Percentiles rank a stretch among this genome's conserved stretches.
phyloP scores from a whole-genome alignment of 2,329 filamentous ascomycete species.

The Stachybotrys chlorohalonatus region DNA sequence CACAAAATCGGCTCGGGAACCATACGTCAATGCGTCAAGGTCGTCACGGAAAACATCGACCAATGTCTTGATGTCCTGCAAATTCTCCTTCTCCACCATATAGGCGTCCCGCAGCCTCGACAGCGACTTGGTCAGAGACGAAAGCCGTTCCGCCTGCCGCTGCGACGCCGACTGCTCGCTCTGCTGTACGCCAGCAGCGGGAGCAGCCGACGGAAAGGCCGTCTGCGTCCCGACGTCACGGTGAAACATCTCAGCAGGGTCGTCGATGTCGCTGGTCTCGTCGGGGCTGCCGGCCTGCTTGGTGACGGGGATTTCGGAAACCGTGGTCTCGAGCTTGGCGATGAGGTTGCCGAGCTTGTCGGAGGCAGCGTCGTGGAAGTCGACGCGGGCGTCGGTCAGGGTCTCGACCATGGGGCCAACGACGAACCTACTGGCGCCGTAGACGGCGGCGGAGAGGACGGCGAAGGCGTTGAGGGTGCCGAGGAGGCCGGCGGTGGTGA shows the following conservation, averaged over 20 bases:
- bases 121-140: constrained; percentile 31
- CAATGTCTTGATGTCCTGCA: constrained; percentile 41
- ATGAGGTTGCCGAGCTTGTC: constrained; percentile 36
- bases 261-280: constrained; percentile 39
- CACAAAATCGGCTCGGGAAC: constrained; percentile 24
- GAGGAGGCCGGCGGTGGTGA: constrained; percentile 50
- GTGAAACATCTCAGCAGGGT: constrained; percentile 73
- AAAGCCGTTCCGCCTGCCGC: constrained; percentile 32
- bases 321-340: constrained; percentile 42
- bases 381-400: constrained; percentile 41
- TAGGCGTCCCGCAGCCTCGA: constrained; percentile 33
- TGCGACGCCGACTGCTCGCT: constrained; percentile 18
- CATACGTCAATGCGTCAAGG: constrained; percentile 50
- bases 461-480: constrained; percentile 50
- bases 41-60: constrained; percentile 56
- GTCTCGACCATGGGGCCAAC: constrained; percentile 51
- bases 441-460: constrained; percentile 52
- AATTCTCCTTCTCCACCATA: constrained; percentile 33
- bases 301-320: constrained; percentile 49
- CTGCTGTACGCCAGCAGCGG: constrained; percentile 3
- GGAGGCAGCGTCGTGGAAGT: constrained; percentile 41
- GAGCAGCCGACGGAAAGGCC: constrained; percentile 24
- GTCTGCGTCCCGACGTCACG: constrained; percentile 76
- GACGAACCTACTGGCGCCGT: constrained; percentile 62
- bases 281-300: constrained; percentile 19